These are phyloP conservation scores for Colletotrichum euphorbiae DNA, from an alignment of 2,329 filamentous ascomycete genomes.

Conservation along the genomic window DNA sequence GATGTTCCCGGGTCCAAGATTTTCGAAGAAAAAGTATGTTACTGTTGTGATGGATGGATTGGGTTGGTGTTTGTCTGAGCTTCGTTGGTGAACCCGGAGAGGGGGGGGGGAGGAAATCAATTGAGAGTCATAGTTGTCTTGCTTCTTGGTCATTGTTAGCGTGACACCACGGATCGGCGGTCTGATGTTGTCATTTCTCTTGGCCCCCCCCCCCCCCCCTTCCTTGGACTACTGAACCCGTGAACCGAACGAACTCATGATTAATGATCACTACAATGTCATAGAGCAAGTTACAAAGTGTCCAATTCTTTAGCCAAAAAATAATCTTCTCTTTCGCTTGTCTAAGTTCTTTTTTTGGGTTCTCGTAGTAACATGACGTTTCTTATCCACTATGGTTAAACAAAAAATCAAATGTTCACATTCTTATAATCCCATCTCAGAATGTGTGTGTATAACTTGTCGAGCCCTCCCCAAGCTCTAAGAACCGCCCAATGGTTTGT, in stretches of 20 bases:
- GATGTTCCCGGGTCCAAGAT: no score
- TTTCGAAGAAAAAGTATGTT: neutral
- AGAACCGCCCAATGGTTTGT: conserved; percentile 27
- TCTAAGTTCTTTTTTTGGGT: neutral
- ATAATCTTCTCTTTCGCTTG: conserved; percentile 5
- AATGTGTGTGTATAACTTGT: conserved; percentile 31
- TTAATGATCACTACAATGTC: neutral
- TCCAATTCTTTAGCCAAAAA: neutral
- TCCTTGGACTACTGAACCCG: neutral
- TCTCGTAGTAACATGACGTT: conserved; percentile 1
- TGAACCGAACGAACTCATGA: neutral
- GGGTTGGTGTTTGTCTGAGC: conserved; percentile 19
- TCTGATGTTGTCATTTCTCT: conserved; percentile 9
- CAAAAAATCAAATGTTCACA: conserved; percentile 19
- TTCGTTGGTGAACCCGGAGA: neutral
- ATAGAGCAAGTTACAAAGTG: neutral
- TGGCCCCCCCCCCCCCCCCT: neutral
- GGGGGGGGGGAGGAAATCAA: neutral
- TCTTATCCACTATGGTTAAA: conserved; percentile 29
- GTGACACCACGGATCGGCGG: conserved; percentile 6
- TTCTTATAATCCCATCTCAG: conserved; percentile 30
- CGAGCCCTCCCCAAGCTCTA: conserved; percentile 26
- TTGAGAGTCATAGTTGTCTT: no score
- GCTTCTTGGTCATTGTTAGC: no score
- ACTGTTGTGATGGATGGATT: neutral